Evolutionary conservation across 202 grass and related monocot genomes (phyloP), one percentile per base, ranked within the genome.

Genomic region (Carex arenaria): DNA sequence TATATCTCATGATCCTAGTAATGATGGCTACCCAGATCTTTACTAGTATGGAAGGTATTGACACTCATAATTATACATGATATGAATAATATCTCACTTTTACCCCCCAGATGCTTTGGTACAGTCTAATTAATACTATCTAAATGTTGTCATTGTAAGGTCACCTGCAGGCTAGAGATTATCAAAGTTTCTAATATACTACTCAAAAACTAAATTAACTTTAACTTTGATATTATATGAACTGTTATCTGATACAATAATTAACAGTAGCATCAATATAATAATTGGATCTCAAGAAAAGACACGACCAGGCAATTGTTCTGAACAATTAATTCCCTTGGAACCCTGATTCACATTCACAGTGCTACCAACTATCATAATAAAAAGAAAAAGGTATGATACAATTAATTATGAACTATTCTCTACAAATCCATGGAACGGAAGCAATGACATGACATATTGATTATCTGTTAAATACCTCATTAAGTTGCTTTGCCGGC

Each of bases 401-500:
- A 30, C 20, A 74, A 75, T 17, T 54, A 75, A 75, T n/a, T 18
- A 51, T 51, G 4, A 73, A 23, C 1, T 72, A 49, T 43, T 57
- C 72, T 77, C 52, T 57, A 59, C 23, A 57, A 36, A 14, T 57
- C 72, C 52, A 77, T 10, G 30, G 28, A 56, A 7, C 8, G 12
- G 13, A 28, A 59, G 53, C 15, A 59, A 82, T 82, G 51, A 52
- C 80, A 69, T 81, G 49, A 32, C 60, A 49, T 15, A 66, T 79
- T 79, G 28, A 59, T 82, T 64, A 26, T 55, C 10, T 54, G 66
- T 45, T 1, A 5, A 22, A 40, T 93, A 92, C 93, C 93, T 95
- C 96, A 52, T 85, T 69, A 73, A 93, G 91, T 28, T 92, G 81
- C 62, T 89, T 92, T 64, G 84, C 82, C 74, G 86, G 34, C 79